Percentiles rank a stretch among this genome's conserved stretches.
phyloP scores from a whole-genome alignment of 495 filamentous ascomycete genomes.

The Xylaria scruposa region DNA sequence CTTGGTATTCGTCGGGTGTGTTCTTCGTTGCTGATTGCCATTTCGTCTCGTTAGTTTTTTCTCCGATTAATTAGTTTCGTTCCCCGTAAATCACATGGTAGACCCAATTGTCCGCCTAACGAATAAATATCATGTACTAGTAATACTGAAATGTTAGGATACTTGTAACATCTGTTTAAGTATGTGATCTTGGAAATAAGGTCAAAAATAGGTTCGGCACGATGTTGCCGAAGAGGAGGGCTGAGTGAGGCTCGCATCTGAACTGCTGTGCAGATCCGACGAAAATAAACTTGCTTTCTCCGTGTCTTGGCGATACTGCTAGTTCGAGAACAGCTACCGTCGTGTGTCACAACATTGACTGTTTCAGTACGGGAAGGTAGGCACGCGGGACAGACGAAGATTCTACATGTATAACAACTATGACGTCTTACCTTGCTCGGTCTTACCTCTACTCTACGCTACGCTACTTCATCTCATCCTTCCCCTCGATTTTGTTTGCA shows the following conservation, averaged over 20 bases:
- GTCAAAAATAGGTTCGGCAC: conserved; percentile 5
- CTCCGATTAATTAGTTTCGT: neutral
- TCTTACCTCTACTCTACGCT: neutral
- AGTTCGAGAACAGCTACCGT: conserved; percentile 13
- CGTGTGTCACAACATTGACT: conserved; percentile 10
- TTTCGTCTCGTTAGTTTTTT: neutral
- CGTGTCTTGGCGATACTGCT: neutral
- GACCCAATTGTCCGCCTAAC: too few species aligned
- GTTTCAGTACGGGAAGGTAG: neutral
- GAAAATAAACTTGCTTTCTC: conserved; percentile 13
- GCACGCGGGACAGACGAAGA: neutral
- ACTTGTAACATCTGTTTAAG: neutral
- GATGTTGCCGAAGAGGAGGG: conserved; percentile 18
- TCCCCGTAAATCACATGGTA: too few species aligned
- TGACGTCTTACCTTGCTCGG: conserved; percentile 2
- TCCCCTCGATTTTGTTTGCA: neutral
- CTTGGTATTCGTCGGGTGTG: too few species aligned
- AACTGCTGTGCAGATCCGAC: neutral
- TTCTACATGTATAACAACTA: neutral
- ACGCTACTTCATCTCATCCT: neutral
- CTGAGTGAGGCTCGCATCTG: conserved; percentile 3
- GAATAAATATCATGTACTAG: neutral
- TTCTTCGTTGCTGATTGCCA: neutral
- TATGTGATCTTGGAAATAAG: neutral
- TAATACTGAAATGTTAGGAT: neutral